Percentiles rank a stretch among this genome's conserved stretches.
Conservation (phyloP, 768 basidiomycete genomes). For the Clavulina sp. region DNA sequence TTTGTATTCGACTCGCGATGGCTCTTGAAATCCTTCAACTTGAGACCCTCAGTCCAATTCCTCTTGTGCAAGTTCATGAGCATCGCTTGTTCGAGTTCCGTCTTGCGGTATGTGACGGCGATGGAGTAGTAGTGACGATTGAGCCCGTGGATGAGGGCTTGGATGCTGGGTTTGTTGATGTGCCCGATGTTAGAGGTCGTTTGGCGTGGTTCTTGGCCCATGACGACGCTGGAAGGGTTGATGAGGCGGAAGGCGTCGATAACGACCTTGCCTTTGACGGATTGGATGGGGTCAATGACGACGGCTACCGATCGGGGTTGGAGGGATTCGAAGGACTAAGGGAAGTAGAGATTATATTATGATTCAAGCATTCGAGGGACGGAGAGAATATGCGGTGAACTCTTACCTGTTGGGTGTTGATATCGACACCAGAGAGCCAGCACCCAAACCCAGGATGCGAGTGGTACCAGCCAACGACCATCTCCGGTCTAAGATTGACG, state of each 20-base stretch:
- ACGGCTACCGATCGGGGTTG: slow-evolving; percentile 89
- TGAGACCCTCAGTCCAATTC: slow-evolving; percentile 97
- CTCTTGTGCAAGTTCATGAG: slow-evolving; percentile 97
- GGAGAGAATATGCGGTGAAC: background rate
- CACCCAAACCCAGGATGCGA: slow-evolving; percentile 99
- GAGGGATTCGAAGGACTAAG: slow-evolving; percentile 88
- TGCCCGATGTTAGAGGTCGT: slow-evolving; percentile 97
- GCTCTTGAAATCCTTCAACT: slow-evolving; percentile 71
- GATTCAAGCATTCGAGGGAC: background rate
- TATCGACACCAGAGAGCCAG: slow-evolving; percentile 97
- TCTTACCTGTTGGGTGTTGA: slow-evolving; percentile 90
- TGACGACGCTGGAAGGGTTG: slow-evolving; percentile 73
- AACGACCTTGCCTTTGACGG: slow-evolving; percentile 96
- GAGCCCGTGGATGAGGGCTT: slow-evolving; percentile 91
- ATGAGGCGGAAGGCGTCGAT: slow-evolving; percentile 98
- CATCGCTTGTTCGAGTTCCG: slow-evolving; percentile 96
- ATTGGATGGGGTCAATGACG: slow-evolving; percentile 96
- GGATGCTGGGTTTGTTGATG: slow-evolving; percentile 98
- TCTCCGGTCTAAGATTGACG: slow-evolving; percentile 52
- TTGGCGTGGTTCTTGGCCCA: slow-evolving; percentile 89
- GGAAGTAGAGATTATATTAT: background rate
- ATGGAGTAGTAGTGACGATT: slow-evolving; percentile 98
- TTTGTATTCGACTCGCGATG: slow-evolving; percentile 84
- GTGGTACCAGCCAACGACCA: slow-evolving; percentile 99
- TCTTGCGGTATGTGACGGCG: slow-evolving; percentile 95